These are phyloP conservation scores for Diaporthe sp. DNA, from an alignment of 2,329 filamentous ascomycete species.

Conservation along the genomic window DNA sequence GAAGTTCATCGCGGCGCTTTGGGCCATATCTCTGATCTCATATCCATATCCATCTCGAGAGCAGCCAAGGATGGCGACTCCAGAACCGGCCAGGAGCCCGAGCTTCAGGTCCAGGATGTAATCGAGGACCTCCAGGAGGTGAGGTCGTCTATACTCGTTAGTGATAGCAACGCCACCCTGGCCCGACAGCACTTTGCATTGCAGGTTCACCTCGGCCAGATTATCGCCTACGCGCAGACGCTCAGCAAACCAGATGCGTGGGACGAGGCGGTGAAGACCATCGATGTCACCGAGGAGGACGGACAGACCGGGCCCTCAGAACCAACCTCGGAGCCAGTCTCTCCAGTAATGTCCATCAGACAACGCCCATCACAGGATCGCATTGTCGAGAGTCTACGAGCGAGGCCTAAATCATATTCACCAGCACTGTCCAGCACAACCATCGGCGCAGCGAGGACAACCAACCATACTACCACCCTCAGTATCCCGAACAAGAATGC, in stretches of 20 bases:
- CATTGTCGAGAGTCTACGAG: neutral
- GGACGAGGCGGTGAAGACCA: slow-evolving; percentile 30
- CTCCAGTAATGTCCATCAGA: slow-evolving; percentile 17
- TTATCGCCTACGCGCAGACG: slow-evolving; percentile 27
- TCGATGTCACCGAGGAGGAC: slow-evolving; percentile 11
- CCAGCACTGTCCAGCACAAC: slow-evolving; percentile 3
- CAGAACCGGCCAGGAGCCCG: slow-evolving; percentile 5
- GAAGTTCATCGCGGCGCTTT: slow-evolving; percentile 36
- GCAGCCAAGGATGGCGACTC: slow-evolving; percentile 23
- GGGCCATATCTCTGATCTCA: slow-evolving; percentile 35
- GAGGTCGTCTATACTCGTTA: slow-evolving; percentile 31
- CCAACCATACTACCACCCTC: neutral
- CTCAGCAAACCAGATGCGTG: slow-evolving; percentile 22
- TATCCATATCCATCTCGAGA: slow-evolving; percentile 32
- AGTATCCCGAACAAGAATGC: neutral
- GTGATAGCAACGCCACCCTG: slow-evolving; percentile 33
- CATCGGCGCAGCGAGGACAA: slow-evolving; percentile 3
- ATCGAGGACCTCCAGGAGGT: slow-evolving; percentile 29
- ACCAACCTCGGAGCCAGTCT: slow-evolving; percentile 9
- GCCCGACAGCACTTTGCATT: slow-evolving; percentile 34
- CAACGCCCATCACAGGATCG: neutral
- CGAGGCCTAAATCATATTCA: slow-evolving; percentile 21
- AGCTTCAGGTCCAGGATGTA: slow-evolving; percentile 27
- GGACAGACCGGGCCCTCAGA: neutral
- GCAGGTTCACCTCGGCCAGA: slow-evolving; percentile 34